Base-by-base conservation (phyloP, 129 eudicot species). In the Chrysanthemum lavandulifolium region DNA sequence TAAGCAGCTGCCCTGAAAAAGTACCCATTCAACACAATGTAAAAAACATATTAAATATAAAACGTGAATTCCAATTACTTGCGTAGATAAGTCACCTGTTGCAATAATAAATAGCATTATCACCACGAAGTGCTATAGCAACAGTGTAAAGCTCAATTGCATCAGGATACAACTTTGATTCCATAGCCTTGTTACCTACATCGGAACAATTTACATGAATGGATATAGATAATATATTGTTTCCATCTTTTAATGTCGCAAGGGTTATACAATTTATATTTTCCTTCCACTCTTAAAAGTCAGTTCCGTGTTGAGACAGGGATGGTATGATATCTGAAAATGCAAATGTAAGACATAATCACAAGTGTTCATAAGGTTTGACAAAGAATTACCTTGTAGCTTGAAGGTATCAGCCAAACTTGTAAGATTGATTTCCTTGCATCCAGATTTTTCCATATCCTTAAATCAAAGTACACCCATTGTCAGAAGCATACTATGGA, bases 141-240 rank as follows among this genome's bases (percentile, higher is more conserved):
- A 86, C 78, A 54, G 92, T 80, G 89, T 93, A 93, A 25, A 91
- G 84, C 82, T 93, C 96, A 60, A 93, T 79, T 52, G 98, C 95
- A 55, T 87, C 86, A 5, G 59, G 0, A 76, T 83, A 92, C 58
- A 50, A 67, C 72, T 88, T 84, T 53, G 90, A 77, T 81, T 88
- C 93, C 96, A 92, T 81, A 71, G 84, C 91, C 79, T 84, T 89
- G 89, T 89, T 92, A 73, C 97, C 98, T 92, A 49, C 45, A 63
- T 52, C 29, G 10, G 80, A 73, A 71, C 31, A 71, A 10, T 67
- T 29, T 49, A 62, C 50, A 73, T 60, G 59, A 33, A 45, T 27
- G 47, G 25, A 61, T 61, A 31, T 12, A 61, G 49, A 25, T 21
- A 13, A 49, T 71, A 11, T 11, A 71, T 29, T 1, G 10, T 57